Percentiles rank a stretch among this genome's conserved stretches.
phyloP scores from a whole-genome alignment of 768 basidiomycete species.

The Rhizopogon sp. region DNA sequence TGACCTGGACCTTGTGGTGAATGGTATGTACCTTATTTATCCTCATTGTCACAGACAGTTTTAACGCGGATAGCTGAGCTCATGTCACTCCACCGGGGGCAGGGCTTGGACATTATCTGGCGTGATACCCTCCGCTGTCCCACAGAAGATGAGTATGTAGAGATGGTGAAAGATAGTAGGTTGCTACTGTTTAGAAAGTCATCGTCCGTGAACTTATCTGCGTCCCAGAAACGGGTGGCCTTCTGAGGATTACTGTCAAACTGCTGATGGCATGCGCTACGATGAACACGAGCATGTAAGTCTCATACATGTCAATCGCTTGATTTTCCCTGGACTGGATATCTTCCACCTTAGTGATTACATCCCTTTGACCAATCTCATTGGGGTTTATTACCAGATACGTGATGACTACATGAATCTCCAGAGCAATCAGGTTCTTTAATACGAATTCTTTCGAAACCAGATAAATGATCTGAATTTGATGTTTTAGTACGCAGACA shows the following conservation, averaged over 20 bases:
- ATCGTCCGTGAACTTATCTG: background rate
- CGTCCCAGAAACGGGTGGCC: conserved; percentile 79
- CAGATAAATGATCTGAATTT: background rate
- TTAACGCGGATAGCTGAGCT: conserved; percentile 37
- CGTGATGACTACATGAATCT: conserved; percentile 92
- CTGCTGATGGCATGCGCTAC: conserved; percentile 89
- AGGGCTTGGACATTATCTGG: conserved; percentile 89
- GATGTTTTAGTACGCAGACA: conserved; percentile 61
- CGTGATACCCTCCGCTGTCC: conserved; percentile 83
- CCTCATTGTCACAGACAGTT: background rate
- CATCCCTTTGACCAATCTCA: conserved; percentile 80
- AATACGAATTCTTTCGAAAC: background rate
- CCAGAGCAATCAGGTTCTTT: conserved; percentile 64
- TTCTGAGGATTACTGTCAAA: conserved; percentile 85
- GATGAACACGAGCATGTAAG: conserved; percentile 51
- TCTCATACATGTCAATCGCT: background rate
- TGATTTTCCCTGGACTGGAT: background rate
- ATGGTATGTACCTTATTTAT: conserved; percentile 34
- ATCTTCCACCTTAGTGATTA: conserved; percentile 56
- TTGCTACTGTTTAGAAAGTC: background rate
- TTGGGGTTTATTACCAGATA: conserved; percentile 88
- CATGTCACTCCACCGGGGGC: conserved; percentile 82
- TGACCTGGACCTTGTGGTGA: conserved; percentile 68
- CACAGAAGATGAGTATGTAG: conserved; percentile 85
- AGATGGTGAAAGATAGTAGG: conserved; percentile 95